Base-by-base conservation (phyloP, 768 basidiomycete species). In the Suillus occidentalis region DNA sequence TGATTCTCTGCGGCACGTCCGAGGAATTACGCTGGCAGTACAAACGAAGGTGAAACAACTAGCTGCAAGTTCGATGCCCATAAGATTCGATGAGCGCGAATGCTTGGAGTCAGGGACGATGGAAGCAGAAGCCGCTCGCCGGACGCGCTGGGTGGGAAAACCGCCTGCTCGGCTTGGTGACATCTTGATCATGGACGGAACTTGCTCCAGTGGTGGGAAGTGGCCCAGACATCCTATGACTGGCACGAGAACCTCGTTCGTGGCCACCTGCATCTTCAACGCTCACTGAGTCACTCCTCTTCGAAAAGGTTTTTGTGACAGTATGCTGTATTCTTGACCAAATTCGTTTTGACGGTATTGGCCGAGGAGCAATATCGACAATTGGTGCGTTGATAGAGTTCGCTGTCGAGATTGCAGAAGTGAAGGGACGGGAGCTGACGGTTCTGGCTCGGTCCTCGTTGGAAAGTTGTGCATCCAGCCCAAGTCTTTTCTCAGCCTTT, bases 131-230 rank as follows among this genome's bases (percentile, higher is more conserved):
- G 34, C 34, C 34, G 6, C 34, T 65, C 22, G 13, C 52, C 16
- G 60, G 69, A 47, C 65, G 59, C 4, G 16, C 14, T 4, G 8
- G 9, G 36, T 28, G 56, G 4, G 28, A 39, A 3, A 59, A n/a
- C 22, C 64, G 55, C 53, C 31, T 14, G 6, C 6, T 52, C 40
- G 25, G 18, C 36, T 62, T 60, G 39, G 60, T 50, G 6, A 22
- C 18, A 12, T 39, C 39, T 47, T 37, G 31, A 50, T n/a, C 16
- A 31, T 49, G 39, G 36, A 4, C 47, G 8, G 59, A 57, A 49
- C 63, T 71, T 65, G 66, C 67, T 39, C 25, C 25, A 65, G 67
- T 66, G 63, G 63, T 62, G 66, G 65, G 52, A 52, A 36, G 63
- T 62, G 72, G 65, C 59, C 64, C 42, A 63, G 28, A 63, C 40